Percentiles rank a stretch among this genome's conserved stretches.
phyloP scores from a whole-genome alignment of 2,329 filamentous ascomycete species.

The Alternaria longipes region DNA sequence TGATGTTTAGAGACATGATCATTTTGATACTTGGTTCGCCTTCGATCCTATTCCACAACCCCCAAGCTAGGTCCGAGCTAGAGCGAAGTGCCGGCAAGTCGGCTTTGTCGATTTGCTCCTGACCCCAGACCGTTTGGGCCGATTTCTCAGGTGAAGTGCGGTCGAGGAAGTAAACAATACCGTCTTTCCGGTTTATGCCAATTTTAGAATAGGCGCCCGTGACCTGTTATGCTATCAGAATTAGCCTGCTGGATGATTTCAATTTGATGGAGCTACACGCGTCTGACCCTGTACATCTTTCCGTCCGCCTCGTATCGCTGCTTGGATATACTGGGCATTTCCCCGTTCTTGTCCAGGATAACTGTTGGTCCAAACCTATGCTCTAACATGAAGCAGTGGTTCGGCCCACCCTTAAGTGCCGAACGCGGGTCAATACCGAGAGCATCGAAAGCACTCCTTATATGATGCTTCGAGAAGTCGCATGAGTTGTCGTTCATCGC shows the following conservation, averaged over 20 bases:
- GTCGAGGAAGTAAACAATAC: conserved; percentile 16
- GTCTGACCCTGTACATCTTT: conserved; percentile 5
- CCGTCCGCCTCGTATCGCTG: conserved; percentile 16
- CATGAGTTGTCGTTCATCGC: conserved; percentile 1
- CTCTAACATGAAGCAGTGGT: conserved; percentile 14
- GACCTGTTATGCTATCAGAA: not conserved
- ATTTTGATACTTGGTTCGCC: not conserved
- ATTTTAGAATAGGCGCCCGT: conserved; percentile 13
- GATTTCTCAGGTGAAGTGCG: conserved; percentile 1
- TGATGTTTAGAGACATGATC: conserved; percentile 4
- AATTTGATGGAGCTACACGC: not conserved
- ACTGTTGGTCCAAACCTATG: conserved; percentile 8
- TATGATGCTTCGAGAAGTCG: conserved; percentile 13
- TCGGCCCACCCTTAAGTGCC: conserved; percentile 10
- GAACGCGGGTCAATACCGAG: conserved; percentile 7
- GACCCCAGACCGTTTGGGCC: not conserved
- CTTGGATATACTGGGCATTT: conserved; percentile 1
- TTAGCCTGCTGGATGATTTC: not conserved
- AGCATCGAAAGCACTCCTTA: conserved; percentile 6
- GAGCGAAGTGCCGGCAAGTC: not conserved
- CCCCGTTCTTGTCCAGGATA: not conserved
- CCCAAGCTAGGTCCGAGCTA: not conserved
- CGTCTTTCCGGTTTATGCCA: conserved; percentile 17
- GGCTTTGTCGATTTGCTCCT: no score
- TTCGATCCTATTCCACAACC: not conserved